phyloP scores from a whole-genome alignment of 164 flowering plant species.

The Macadamia integrifolia region DNA sequence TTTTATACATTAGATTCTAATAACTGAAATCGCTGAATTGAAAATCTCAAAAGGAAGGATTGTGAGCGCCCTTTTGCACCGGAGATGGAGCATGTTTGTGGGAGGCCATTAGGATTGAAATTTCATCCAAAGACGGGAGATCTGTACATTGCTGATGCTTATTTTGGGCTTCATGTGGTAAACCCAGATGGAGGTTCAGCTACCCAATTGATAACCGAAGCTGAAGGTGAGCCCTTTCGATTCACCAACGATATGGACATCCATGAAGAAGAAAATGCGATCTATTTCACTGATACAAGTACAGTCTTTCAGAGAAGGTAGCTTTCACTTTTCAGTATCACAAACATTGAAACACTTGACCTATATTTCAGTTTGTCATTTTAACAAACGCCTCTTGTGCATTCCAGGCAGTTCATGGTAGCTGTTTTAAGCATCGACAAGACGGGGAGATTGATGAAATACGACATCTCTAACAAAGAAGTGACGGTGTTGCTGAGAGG shows the following conservation, averaged over 20 bases:
- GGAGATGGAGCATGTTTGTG: not conserved
- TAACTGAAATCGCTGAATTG: no score
- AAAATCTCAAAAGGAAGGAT: not conserved
- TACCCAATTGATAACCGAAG: not conserved
- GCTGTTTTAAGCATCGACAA: constrained; percentile 15
- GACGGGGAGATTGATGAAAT: constrained; percentile 23
- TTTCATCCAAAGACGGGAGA: not conserved
- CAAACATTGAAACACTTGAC: no score
- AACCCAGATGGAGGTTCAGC: not conserved
- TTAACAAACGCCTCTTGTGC: no score
- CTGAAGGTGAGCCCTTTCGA: not conserved
- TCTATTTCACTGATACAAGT: not conserved
- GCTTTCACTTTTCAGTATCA: no score
- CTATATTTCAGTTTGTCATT: no score
- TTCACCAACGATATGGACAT: not conserved
- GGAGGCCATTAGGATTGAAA: not conserved
- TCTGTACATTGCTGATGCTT: not conserved
- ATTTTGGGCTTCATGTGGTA: not conserved
- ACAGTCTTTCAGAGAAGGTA: not conserved
- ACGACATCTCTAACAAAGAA: constrained; percentile 10
- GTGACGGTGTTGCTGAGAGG: constrained; percentile 14
- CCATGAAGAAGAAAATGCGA: not conserved
- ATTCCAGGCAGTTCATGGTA: constrained; percentile 10
- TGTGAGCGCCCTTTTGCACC: not conserved
- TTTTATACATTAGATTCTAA: no score